These are phyloP conservation scores for Pseudogymnoascus sp. DNA, from an alignment of 2,329 filamentous ascomycete species.

Conservation along the genomic window DNA sequence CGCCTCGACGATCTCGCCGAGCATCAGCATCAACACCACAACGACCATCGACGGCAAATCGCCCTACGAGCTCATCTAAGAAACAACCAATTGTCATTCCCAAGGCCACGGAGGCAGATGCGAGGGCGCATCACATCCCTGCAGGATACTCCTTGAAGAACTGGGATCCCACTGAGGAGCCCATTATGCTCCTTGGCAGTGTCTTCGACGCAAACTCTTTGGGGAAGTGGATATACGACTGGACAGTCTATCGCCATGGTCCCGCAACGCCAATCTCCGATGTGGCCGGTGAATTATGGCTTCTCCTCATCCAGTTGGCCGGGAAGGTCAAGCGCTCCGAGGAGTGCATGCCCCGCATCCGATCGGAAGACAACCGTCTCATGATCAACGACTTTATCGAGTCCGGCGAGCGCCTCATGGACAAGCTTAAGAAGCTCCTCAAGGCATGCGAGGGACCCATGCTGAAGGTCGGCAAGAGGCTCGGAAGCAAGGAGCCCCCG, in stretches of 20 bases:
- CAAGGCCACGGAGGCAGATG: constrained; percentile 53
- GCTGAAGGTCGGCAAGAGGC: constrained; percentile 80
- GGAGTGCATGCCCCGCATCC: constrained; percentile 65
- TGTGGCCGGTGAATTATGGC: constrained; percentile 89
- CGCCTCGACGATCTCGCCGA: constrained; percentile 21
- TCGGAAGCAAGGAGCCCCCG: constrained; percentile 45
- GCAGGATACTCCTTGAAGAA: constrained; percentile 92
- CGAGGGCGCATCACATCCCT: constrained; percentile 66
- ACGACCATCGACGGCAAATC: constrained; percentile 22
- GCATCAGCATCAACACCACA: constrained; percentile 27
- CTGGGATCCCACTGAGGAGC: constrained; percentile 91
- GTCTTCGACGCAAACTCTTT: constrained; percentile 97
- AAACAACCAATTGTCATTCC: constrained; percentile 31
- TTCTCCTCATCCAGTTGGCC: constrained; percentile 85
- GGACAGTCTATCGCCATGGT: constrained; percentile 88
- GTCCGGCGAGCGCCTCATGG: constrained; percentile 77
- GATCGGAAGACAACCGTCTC: constrained; percentile 64
- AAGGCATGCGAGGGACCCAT: constrained; percentile 91
- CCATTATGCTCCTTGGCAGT: constrained; percentile 87
- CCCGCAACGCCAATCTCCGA: constrained; percentile 77
- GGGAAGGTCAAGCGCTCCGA: constrained; percentile 91
- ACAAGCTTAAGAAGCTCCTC: constrained; percentile 76
- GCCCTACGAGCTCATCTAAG: constrained; percentile 23
- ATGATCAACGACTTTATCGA: constrained; percentile 86
- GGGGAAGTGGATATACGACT: constrained; percentile 99